Percentiles rank a stretch among this genome's conserved stretches.
phyloP scores from a whole-genome alignment of 1,284 basidiomycete species.

The Ceratobasidium sp. region DNA sequence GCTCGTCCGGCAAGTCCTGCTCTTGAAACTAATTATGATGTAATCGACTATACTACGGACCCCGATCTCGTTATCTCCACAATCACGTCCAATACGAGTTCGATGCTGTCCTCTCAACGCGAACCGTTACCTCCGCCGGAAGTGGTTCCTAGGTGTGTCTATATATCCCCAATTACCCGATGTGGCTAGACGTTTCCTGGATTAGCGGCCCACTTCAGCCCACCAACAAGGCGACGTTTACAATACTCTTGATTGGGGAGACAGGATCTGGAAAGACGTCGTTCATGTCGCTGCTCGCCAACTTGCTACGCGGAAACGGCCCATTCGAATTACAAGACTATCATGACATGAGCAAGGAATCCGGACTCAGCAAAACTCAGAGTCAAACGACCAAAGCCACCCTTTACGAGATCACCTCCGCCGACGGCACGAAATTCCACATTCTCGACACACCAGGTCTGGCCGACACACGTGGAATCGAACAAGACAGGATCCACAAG shows the following conservation, averaged over 20 bases:
- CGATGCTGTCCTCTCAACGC: too few species aligned
- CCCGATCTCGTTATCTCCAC: too few species aligned
- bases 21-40: too few species aligned
- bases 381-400: slow-evolving; percentile 23
- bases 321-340: neutral
- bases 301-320: slow-evolving; percentile 19
- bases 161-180: too few species aligned
- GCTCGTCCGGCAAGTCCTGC: too few species aligned
- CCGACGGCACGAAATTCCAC: slow-evolving; percentile 40
- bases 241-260: slow-evolving; percentile 23
- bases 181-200: neutral
- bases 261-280: slow-evolving; percentile 28
- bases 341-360: slow-evolving; percentile 1
- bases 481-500: slow-evolving; percentile 50
- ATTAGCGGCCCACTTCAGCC: neutral
- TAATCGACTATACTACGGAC: too few species aligned
- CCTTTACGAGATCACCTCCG: slow-evolving; percentile 1
- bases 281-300: slow-evolving; percentile 24
- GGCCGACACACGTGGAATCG: slow-evolving; percentile 52
- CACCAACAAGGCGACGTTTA: neutral
- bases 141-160: too few species aligned
- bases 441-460: slow-evolving; percentile 54
- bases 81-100: too few species aligned
- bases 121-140: too few species aligned
- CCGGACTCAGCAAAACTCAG: neutral